Evolutionary conservation across 768 basidiomycete species (phyloP).

Genomic region (Obba rivulosa): DNA sequence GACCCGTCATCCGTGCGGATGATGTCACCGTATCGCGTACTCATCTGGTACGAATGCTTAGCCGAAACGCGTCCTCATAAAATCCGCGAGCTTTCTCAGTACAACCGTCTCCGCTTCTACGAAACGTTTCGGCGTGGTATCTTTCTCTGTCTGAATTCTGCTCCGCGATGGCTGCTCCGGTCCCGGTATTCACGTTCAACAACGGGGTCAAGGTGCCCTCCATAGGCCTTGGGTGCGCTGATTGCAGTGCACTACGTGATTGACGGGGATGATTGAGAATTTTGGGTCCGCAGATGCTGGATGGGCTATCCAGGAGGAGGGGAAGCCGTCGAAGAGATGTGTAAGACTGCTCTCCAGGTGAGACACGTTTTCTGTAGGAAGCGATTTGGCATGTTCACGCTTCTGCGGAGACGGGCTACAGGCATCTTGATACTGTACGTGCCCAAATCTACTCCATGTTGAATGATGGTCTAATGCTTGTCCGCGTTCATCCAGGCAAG

Average conservation of each 20-base stretch:
- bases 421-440: slow-evolving; percentile 54
- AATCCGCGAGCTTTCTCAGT: too few relatives aligned
- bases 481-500: too few relatives aligned
- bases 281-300: slow-evolving; percentile 56
- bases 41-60: too few relatives aligned
- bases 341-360: slow-evolving; percentile 14
- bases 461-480: too few relatives aligned
- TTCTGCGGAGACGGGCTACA: slow-evolving; percentile 52
- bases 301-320: slow-evolving; percentile 53
- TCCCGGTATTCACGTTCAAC: slow-evolving; percentile 48
- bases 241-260: not conserved
- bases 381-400: slow-evolving; percentile 47
- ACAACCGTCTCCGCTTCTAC: too few relatives aligned
- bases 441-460: too few relatives aligned
- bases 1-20: too few relatives aligned
- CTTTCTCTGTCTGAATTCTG: too few relatives aligned
- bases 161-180: slow-evolving; percentile 10
- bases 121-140: too few relatives aligned
- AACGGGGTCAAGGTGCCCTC: slow-evolving; percentile 76
- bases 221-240: slow-evolving; percentile 49
- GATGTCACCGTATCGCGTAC: too few relatives aligned
- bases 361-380: not conserved
- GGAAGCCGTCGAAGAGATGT: slow-evolving; percentile 44
- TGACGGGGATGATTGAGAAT: not conserved
- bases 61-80: too few relatives aligned